A percentile compares a stretch with the other conserved stretches of the same genome.
phyloP scores from a whole-genome alignment of 83 land plant genomes.

The Diphasiastrum complanatum region DNA sequence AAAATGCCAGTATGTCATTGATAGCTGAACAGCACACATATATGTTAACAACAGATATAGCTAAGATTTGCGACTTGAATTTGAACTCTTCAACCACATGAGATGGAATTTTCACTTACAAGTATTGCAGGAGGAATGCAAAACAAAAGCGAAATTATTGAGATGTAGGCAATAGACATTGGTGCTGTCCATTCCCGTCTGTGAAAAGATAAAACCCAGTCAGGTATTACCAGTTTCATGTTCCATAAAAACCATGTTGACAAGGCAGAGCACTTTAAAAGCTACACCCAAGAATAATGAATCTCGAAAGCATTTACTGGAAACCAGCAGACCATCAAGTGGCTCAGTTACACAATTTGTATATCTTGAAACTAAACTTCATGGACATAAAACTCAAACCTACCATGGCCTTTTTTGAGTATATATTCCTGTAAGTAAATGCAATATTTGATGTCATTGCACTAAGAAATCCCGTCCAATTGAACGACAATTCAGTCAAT shows the following conservation, averaged over 20 bases:
- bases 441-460: slow-evolving; percentile 94
- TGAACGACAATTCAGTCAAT: slow-evolving; percentile 85
- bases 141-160: slow-evolving; percentile 77
- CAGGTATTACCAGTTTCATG: too few species aligned
- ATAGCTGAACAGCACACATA: background rate
- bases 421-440: slow-evolving; percentile 87
- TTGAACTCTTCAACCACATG: background rate
- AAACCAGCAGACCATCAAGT: too few species aligned
- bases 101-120: slow-evolving; percentile 42
- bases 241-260: too few species aligned
- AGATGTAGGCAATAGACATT: slow-evolving; percentile 94
- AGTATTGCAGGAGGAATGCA: slow-evolving; percentile 92
- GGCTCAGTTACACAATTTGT: too few species aligned
- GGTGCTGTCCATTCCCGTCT: slow-evolving; percentile 99
- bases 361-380: too few species aligned
- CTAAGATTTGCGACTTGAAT: background rate
- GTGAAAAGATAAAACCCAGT: too few species aligned
- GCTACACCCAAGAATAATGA: too few species aligned
- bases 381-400: too few species aligned
- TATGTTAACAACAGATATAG: background rate
- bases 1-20: background rate
- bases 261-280: too few species aligned
- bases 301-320: too few species aligned
- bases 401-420: slow-evolving; percentile 99
- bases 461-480: slow-evolving; percentile 85